A percentile compares a stretch with the other conserved stretches of the same genome.
These are phyloP conservation scores for Salix exigua DNA, from an alignment of 345 rosid genomes.

Conservation along the genomic window DNA sequence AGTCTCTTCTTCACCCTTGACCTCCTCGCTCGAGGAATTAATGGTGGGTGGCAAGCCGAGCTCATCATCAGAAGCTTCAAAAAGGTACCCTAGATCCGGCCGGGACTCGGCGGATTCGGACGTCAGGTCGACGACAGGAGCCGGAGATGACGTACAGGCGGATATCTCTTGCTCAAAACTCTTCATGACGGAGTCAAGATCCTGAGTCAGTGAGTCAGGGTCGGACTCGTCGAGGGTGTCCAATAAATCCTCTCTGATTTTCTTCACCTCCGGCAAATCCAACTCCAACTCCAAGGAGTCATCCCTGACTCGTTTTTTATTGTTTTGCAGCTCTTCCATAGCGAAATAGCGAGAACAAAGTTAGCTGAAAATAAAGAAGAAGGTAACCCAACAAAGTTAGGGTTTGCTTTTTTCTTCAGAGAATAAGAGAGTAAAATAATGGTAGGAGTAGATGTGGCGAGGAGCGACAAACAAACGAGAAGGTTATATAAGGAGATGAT, in stretches of 20 bases:
- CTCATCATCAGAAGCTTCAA: constrained; percentile 31
- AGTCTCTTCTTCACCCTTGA: background rate
- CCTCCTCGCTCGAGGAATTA: background rate
- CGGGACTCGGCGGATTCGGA: constrained; percentile 38
- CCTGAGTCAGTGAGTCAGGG: constrained; percentile 19
- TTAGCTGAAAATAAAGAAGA: background rate
- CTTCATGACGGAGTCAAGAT: constrained; percentile 25
- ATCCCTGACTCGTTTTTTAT: constrained; percentile 46
- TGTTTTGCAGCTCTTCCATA: constrained; percentile 35
- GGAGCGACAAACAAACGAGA: constrained; percentile 26
- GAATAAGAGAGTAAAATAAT: background rate
- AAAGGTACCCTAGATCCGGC: constrained; percentile 27
- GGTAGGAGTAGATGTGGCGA: constrained; percentile 17
- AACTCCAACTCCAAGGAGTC: constrained; percentile 32
- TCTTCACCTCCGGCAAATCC: constrained; percentile 38
- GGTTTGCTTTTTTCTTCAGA: constrained; percentile 3
- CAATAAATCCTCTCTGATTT: constrained; percentile 41
- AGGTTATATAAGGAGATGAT: constrained; percentile 43
- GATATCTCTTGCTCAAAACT: constrained; percentile 23
- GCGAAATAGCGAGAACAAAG: background rate
- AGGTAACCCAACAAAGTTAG: background rate
- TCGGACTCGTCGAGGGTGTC: constrained; percentile 19
- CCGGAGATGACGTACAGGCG: constrained; percentile 2
- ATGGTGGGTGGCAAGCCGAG: constrained; percentile 22
- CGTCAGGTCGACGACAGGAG: constrained; percentile 20